These are phyloP conservation scores for Trichoderma sp. DNA, from an alignment of 2,329 filamentous ascomycete genomes.

Conservation along the genomic window DNA sequence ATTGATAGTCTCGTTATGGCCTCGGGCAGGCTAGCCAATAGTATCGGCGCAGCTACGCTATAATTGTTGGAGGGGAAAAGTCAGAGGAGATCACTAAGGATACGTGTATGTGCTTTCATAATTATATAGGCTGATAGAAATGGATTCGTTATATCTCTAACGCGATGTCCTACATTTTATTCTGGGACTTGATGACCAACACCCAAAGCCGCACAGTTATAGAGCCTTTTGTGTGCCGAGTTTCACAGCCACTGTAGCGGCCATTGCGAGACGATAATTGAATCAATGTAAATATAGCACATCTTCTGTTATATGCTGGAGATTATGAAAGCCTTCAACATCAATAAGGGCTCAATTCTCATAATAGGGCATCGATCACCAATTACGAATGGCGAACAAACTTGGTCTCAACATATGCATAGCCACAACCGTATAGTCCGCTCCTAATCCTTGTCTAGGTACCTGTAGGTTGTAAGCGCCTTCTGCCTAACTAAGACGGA, in stretches of 20 bases:
- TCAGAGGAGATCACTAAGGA: fast-evolving
- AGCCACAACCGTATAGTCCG: neutral
- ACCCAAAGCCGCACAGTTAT: neutral
- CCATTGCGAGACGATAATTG: neutral
- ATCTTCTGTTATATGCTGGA: neutral
- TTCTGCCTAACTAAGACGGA: neutral
- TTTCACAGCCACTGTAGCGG: neutral
- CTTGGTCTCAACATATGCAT: neutral
- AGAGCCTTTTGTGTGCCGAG: neutral
- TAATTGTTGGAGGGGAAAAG: neutral
- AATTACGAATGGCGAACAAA: neutral
- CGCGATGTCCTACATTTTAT: neutral
- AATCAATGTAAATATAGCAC: neutral
- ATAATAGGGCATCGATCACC: no score
- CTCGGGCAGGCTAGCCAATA: neutral
- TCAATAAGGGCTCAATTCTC: neutral
- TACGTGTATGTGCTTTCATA: neutral
- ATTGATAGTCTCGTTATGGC: neutral
- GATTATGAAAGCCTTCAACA: neutral
- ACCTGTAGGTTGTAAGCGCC: no score
- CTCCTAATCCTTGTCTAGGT: neutral
- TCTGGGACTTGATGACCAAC: neutral
- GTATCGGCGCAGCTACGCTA: neutral
- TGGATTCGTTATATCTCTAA: neutral
- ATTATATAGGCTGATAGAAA: neutral